Evolutionary conservation across 176 grass and related monocot species (phyloP).

Genomic region (Eragrostis curvula): DNA sequence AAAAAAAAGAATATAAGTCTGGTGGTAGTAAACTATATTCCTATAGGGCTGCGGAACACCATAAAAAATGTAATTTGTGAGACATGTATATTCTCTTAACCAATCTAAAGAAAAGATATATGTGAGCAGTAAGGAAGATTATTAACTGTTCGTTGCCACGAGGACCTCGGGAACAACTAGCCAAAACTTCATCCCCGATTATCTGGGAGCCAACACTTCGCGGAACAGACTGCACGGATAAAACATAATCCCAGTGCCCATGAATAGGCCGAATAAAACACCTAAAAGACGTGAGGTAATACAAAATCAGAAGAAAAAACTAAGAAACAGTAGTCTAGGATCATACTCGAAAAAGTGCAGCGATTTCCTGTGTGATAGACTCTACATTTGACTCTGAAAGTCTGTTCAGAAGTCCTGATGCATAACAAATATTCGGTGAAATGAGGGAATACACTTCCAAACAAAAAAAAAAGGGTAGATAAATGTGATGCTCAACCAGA

Average conservation of each 20-base stretch:
- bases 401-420: conserved; percentile 79
- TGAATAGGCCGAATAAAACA: conserved; percentile 11
- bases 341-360: conserved; percentile 69
- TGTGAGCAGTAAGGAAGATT: conserved; percentile 25
- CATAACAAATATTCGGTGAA: conserved; percentile 37
- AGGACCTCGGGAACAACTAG: conserved; percentile 75
- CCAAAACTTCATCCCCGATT: conserved; percentile 77
- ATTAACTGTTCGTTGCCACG: conserved; percentile 83
- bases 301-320: conserved; percentile 27
- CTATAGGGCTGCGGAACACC: background rate
- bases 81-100: background rate
- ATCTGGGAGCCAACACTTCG: conserved; percentile 70
- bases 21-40: conserved; percentile 10
- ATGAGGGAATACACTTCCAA: conserved; percentile 14
- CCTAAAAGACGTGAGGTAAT: conserved; percentile 20
- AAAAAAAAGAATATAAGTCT: conserved; percentile 38
- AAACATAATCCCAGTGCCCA: background rate
- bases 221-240: conserved; percentile 63
- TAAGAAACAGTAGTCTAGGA: background rate
- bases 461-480: conserved; percentile 10
- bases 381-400: conserved; percentile 88
- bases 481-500: conserved; percentile 18
- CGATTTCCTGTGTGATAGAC: conserved; percentile 85
- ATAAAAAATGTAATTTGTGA: background rate
- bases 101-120: conserved; percentile 20